A percentile compares a stretch with the other conserved stretches of the same genome.
Evolutionary conservation across 805 yeast genomes (phyloP).

Genomic region (Yarrowia osloensis): DNA sequence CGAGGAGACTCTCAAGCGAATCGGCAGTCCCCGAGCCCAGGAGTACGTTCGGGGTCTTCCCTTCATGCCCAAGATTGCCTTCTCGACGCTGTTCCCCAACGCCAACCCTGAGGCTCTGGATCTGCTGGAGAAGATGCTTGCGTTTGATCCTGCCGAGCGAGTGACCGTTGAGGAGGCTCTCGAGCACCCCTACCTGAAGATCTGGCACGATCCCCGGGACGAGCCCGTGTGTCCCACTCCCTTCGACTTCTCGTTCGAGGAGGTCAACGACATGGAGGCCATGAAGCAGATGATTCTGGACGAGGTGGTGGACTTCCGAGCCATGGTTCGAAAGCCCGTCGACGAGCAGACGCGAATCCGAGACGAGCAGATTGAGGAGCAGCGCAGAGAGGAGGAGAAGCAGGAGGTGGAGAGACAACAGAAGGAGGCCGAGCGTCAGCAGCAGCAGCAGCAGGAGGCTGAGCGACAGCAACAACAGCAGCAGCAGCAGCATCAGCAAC

Average conservation of each 20-base stretch:
- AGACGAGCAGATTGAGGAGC: conserved; percentile 38
- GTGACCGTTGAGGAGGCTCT: conserved; percentile 87
- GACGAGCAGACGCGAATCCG: conserved; percentile 38
- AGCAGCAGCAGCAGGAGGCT: conserved; percentile 42
- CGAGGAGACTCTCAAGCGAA: conserved; percentile 63
- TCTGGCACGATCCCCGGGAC: conserved; percentile 93
- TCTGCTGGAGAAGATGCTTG: conserved; percentile 70
- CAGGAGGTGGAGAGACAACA: conserved; percentile 36
- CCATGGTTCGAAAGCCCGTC: conserved; percentile 76
- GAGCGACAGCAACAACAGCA: conserved; percentile 38
- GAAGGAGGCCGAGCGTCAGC: conserved; percentile 40
- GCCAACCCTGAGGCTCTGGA: conserved; percentile 90
- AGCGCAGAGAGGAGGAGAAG: conserved; percentile 40
- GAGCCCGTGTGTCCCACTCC: conserved; percentile 75
- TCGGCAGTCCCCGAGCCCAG: conserved; percentile 87
- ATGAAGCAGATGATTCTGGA: conserved; percentile 77
- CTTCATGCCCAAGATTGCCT: conserved; percentile 76
- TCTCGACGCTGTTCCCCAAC: conserved; percentile 67
- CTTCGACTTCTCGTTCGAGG: conserved; percentile 87
- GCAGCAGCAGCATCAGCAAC: conserved; percentile 31
- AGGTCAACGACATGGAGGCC: conserved; percentile 70
- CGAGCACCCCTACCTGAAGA: conserved; percentile 79
- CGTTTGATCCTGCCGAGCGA: conserved; percentile 83
- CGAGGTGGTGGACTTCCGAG: conserved; percentile 77
- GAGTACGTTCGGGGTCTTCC: conserved; percentile 88